Evolutionary conservation across 2,329 filamentous ascomycete genomes (phyloP).

Genomic region (Nemania sp.): DNA sequence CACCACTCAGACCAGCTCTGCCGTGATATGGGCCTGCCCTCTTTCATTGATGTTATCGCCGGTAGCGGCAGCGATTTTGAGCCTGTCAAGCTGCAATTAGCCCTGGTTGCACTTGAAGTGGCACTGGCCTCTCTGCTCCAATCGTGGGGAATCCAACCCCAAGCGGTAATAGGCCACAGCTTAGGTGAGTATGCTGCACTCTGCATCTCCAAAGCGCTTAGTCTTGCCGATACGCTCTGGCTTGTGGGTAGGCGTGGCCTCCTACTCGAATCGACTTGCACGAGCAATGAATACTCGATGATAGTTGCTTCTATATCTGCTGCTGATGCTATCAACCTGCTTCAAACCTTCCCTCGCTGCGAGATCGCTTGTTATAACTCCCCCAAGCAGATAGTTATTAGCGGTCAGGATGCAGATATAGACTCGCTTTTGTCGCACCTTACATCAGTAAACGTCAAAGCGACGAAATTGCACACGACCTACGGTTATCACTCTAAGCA

Average conservation of each 20-base stretch:
- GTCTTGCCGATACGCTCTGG: slow-evolving; percentile 6
- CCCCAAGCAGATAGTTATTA: slow-evolving; percentile 8
- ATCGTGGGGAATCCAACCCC: slow-evolving; percentile 1
- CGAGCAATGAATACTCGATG: slow-evolving; percentile 7
- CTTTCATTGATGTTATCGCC: slow-evolving; percentile 1
- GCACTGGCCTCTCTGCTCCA: slow-evolving; percentile 2
- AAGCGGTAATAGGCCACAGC: slow-evolving; percentile 14
- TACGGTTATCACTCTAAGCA: slow-evolving; percentile 18
- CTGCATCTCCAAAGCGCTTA: slow-evolving; percentile 7
- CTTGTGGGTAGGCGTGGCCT: slow-evolving; percentile 9
- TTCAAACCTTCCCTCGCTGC: not conserved
- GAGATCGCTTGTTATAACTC: slow-evolving; percentile 14
- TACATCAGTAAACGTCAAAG: not conserved
- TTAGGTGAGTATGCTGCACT: slow-evolving; percentile 25
- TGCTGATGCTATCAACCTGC: not conserved
- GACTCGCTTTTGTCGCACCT: not conserved
- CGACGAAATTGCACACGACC: not conserved
- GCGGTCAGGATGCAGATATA: slow-evolving; percentile 4
- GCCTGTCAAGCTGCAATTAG: slow-evolving; percentile 1
- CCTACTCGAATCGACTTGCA: slow-evolving; percentile 2
- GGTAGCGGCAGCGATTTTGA: not conserved
- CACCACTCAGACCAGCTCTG: slow-evolving; percentile 34
- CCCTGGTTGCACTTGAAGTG: slow-evolving; percentile 9
- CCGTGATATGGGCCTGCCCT: slow-evolving; percentile 42
- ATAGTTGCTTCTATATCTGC: not conserved